Evolutionary conservation across 2,329 filamentous ascomycete genomes (phyloP).

Genomic region (Cladosporium velox): DNA sequence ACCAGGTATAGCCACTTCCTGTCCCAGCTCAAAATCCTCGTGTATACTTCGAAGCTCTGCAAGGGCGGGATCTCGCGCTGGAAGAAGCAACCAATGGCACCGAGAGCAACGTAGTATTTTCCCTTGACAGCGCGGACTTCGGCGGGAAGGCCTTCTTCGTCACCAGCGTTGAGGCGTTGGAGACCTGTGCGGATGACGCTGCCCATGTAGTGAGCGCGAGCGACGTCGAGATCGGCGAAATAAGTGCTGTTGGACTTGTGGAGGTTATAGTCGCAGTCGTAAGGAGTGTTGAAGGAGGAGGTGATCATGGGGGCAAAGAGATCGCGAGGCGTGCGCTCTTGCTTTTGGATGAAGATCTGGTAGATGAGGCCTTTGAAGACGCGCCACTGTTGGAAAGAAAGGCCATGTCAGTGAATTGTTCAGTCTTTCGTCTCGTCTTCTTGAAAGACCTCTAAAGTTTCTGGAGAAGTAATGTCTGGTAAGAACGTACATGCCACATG

Average conservation of each 20-base stretch:
- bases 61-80: constrained; percentile 30
- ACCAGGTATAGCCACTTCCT: constrained; percentile 36
- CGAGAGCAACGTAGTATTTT: constrained; percentile 46
- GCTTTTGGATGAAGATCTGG: constrained; percentile 46
- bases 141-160: constrained; percentile 37
- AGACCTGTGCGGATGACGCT: constrained; percentile 50
- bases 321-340: constrained; percentile 53
- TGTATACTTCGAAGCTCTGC: constrained; percentile 16
- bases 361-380: constrained; percentile 47
- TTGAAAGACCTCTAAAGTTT: neutral
- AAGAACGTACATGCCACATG: constrained; percentile 66
- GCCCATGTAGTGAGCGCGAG: constrained; percentile 77
- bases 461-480: neutral
- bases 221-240: constrained; percentile 82
- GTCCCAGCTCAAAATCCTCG: constrained; percentile 17
- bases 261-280: constrained; percentile 84
- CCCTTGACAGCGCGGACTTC: constrained; percentile 34
- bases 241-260: constrained; percentile 86
- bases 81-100: constrained; percentile 51
- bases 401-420: neutral
- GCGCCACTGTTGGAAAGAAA: constrained; percentile 40
- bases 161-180: constrained; percentile 38
- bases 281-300: constrained; percentile 64
- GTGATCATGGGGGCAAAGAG: constrained; percentile 72
- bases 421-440: neutral